Conservation (phyloP, 2,329 filamentous ascomycete species). For the Claviceps fusiformis region DNA sequence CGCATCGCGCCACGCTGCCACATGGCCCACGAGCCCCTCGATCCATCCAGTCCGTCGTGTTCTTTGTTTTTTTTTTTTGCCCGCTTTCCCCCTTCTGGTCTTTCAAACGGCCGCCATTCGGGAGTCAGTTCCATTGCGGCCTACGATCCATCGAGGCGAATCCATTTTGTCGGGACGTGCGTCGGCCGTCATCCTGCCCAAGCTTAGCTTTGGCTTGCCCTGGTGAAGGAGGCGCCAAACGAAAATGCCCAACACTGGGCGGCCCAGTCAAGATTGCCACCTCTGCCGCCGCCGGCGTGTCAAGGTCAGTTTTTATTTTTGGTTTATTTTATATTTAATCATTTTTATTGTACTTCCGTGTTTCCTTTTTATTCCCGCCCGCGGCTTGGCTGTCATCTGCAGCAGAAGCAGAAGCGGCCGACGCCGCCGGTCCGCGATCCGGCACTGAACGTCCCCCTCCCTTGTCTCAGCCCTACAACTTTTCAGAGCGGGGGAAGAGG, state of each 20-base stretch:
- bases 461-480: neutral
- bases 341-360: no score
- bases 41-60: neutral
- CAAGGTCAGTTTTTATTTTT: conserved; percentile 19
- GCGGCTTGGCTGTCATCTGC: neutral
- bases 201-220: neutral
- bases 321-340: neutral
- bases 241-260: conserved; percentile 27
- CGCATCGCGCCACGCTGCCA: neutral
- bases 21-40: neutral
- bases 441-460: neutral
- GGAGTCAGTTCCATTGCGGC: neutral
- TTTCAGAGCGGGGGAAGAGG: no score
- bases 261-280: conserved; percentile 27
- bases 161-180: no score
- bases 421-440: no score
- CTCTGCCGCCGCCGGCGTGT: conserved; percentile 26
- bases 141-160: neutral
- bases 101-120: neutral
- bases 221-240: neutral
- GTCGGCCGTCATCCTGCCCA: no score
- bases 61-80: neutral
- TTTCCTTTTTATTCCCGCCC: no score
- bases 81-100: neutral
- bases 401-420: no score